Evolutionary conservation across 2,329 filamentous ascomycete genomes (phyloP).

Genomic region (Colletotrichum sojae): DNA sequence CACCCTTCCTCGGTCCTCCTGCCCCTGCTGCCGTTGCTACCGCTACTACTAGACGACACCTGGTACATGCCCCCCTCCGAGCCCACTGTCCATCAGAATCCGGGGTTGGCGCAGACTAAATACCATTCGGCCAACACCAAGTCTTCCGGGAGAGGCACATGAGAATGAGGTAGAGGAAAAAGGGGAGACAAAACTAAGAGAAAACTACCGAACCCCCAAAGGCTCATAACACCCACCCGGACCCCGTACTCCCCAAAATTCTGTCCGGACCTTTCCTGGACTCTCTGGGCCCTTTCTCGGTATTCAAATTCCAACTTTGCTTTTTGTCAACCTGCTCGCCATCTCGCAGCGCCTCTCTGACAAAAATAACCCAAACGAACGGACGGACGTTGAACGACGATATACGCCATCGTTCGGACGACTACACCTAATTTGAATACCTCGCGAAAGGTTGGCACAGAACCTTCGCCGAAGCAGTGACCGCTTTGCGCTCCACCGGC

Average conservation of each 20-base stretch:
- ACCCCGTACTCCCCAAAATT: background rate
- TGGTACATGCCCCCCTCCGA: background rate
- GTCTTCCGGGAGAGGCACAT: conserved; percentile 8
- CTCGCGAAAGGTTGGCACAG: background rate
- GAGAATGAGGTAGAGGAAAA: conserved; percentile 1
- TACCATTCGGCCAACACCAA: background rate
- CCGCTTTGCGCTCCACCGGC: conserved; percentile 2
- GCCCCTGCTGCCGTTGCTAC: conserved; percentile 1
- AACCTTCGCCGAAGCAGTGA: conserved; percentile 21
- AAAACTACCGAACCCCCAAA: conserved; percentile 8
- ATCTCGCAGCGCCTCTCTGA: background rate
- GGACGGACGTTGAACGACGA: conserved; percentile 1
- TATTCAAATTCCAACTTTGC: background rate
- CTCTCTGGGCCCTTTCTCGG: background rate
- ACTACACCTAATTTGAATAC: conserved; percentile 18
- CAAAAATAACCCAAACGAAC: conserved; percentile 8
- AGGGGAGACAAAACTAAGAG: conserved; percentile 10
- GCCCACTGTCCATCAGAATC: conserved; percentile 11
- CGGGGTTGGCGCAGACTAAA: conserved; percentile 38
- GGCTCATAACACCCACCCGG: conserved; percentile 8
- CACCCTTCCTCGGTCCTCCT: background rate
- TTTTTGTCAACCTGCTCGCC: background rate
- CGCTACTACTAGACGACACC: background rate
- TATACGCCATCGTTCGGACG: conserved; percentile 10
- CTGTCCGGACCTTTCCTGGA: too few species aligned